Evolutionary conservation across 441 rosid species (phyloP).

Genomic region (Adansonia gregorii): DNA sequence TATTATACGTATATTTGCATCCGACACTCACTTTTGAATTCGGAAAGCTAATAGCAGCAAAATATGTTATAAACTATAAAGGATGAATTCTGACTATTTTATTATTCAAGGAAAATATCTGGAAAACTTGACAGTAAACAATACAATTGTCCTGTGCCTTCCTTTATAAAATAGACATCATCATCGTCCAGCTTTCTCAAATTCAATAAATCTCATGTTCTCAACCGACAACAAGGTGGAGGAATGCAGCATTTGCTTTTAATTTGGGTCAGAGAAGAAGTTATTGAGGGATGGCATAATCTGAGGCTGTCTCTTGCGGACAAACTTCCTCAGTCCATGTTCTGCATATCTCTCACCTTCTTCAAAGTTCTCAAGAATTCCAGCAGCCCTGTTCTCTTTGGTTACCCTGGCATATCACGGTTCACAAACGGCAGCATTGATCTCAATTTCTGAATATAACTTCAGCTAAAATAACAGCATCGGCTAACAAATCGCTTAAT

Average conservation of each 20-base stretch:
- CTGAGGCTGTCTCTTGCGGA: slow-evolving; percentile 44
- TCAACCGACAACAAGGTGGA: not conserved
- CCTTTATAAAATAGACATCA: not conserved
- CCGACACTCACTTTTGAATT: too few species aligned
- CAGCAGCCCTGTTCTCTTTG: slow-evolving; percentile 61
- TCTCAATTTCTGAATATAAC: not conserved
- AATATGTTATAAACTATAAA: too few species aligned
- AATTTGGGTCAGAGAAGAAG: slow-evolving; percentile 59
- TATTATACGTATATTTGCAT: too few species aligned
- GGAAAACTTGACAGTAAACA: not conserved
- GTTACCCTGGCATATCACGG: slow-evolving; percentile 41
- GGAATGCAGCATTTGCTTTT: not conserved
- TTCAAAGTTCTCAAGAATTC: slow-evolving; percentile 54
- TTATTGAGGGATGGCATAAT: slow-evolving; percentile 65
- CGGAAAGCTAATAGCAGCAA: too few species aligned
- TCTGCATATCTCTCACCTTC: slow-evolving; percentile 65
- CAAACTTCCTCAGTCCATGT: slow-evolving; percentile 55
- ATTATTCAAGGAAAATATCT: not conserved
- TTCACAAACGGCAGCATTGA: not conserved
- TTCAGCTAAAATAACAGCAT: not conserved
- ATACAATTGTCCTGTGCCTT: not conserved
- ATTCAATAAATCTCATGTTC: not conserved
- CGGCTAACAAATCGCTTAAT: not conserved
- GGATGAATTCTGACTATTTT: not conserved
- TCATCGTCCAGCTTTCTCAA: not conserved